Evolutionary conservation across 805 yeast species (phyloP), one percentile per base, ranked within the genome.

Genomic region (Sungouiella blattae): DNA sequence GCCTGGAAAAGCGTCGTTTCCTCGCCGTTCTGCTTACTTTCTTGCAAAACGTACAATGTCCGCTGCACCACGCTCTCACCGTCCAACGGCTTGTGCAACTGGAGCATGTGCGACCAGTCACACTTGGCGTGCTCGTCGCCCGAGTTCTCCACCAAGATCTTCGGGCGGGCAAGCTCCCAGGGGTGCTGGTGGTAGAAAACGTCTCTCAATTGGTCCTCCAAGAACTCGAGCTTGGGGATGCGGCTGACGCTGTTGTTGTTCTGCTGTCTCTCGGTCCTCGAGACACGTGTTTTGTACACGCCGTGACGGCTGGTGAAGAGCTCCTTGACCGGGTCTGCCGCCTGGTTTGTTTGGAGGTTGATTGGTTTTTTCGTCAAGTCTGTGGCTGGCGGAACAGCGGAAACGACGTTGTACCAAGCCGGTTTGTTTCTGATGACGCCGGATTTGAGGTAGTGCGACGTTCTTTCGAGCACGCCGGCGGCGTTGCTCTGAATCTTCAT

Each of bases 151-250:
- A 88, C 72, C 46, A 93, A 63, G 18, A 78, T 71, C 56, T 85
- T 86, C 11, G 98, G 96, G 48, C 95, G 76, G 1, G 98, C 87
- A 35, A 89, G 68, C 62, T 93, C 98, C 98, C 98, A 93, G 5
- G 98, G 98, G 62, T 93, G 98, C 57, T 89, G 96, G 40, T 79
- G 78, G 60, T 82, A 91, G 54, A 93, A 93, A 16, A 84, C 68
- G 30, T 75, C 71, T 65, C 98, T 78, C 48, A 93, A 62, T 49
- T 82, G 78, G 61, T 93, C 98, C 60, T 91, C 93, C 35, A 78
- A 58, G 47, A 73, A 82, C 37, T 58, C 59, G 52, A 85, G 63
- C 43, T 72, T 70, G 27, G 77, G 75, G 8, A 83, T 71, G 44
- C 69, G 62, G 47, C 70, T 68, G 11, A 81, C 53, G 20, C 44